Conservation (phyloP, 2,329 filamentous ascomycete species). For the Talaromyces sp. region DNA sequence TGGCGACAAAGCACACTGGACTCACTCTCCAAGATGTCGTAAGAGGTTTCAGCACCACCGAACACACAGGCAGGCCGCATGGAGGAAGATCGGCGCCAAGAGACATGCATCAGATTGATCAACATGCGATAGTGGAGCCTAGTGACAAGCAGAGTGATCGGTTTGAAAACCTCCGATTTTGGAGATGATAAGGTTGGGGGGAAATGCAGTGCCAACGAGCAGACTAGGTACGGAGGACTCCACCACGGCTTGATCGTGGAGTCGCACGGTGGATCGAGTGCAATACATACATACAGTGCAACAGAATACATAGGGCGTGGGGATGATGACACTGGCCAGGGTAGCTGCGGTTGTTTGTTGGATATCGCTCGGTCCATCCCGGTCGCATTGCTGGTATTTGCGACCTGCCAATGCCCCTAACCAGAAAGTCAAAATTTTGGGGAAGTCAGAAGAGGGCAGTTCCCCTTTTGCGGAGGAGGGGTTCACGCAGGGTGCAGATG, state of each 20-base stretch:
- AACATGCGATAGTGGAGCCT: constrained; percentile 13
- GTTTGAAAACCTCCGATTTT: constrained; percentile 18
- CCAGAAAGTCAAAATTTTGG: not conserved
- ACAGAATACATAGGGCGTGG: no score
- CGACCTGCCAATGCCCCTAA: not conserved
- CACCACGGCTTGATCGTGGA: not conserved
- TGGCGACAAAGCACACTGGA: not conserved
- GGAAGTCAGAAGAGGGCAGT: not conserved
- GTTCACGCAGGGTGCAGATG: constrained; percentile 16
- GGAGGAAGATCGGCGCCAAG: constrained; percentile 19
- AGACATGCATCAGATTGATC: constrained; percentile 29
- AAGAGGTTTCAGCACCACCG: not conserved
- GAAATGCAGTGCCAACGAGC: no score
- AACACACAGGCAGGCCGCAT: not conserved
- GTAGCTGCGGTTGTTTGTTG: no score
- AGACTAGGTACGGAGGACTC: no score
- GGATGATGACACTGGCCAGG: no score
- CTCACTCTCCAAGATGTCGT: not conserved
- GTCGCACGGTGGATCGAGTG: no score
- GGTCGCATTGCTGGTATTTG: not conserved
- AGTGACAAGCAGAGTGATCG: constrained; percentile 17
- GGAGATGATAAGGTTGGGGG: constrained; percentile 10
- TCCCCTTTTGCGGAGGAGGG: constrained; percentile 5
- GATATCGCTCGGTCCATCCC: no score
- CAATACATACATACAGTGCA: no score